Evolutionary conservation across 805 yeast species (phyloP), one percentile per base, ranked within the genome.

Genomic region (Suhomyces faveliae): DNA sequence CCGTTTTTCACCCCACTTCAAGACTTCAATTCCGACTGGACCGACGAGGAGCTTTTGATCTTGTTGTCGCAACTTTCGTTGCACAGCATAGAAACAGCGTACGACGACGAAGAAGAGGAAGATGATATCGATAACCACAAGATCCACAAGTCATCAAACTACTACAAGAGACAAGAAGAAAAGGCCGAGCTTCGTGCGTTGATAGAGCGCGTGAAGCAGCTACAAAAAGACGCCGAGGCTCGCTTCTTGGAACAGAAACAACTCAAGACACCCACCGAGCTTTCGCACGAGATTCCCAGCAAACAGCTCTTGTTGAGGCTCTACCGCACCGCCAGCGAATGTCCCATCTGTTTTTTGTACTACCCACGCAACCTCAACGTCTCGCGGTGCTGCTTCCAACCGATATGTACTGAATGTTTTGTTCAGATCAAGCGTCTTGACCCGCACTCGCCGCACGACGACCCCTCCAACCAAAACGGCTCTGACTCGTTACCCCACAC

Each of bases 331-430:
- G 81, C 89, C 3, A 68, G 77, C 24, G 99, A 94, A 59, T 92
- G 99, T 63, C 98, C 99, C 8, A 92, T 92, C 54, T 92, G 99
- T 62, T 92, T 92, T 63, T 74, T 94, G 8, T 88, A 78, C 61
- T 90, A 85, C 66, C 97, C 98, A 1, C 75, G 79, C 22, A 79
- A 81, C 57, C 66, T 91, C 51, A 94, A 94, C 68, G 65, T 78
- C 45, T 85, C 96, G 7, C 76, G 96, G 40, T 92, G 99, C 66
- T 92, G 99, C 64, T 79, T 80, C 43, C 98, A 92, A 64, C 91
- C 96, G 1, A 90, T 92, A 17, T 94, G 99, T 68, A 79, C 96
- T 1, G 98, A 92, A 67, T 92, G 99, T 63, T 94, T 92, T 77
- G 97, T 92, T 9, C 97, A 92, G 66, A 90, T 92, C 63, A 89